Base-by-base conservation (phyloP, 2,329 filamentous ascomycete genomes). In the Aspergillus melleus region DNA sequence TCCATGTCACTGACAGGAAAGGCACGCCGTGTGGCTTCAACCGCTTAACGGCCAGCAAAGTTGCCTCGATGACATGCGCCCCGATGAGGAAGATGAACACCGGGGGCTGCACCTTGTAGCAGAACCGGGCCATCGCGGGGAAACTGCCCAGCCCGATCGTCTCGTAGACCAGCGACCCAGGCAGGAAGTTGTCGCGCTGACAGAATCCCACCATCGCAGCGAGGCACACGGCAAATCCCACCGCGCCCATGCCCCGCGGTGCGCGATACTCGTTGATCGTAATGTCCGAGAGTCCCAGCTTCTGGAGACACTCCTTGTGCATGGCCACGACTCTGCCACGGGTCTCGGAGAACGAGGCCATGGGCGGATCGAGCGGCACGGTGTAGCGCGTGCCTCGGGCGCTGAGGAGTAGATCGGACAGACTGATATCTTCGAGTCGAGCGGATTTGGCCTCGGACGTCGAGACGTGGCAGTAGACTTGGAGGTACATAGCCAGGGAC, bases 401-500 rank as follows among this genome's bases (percentile, higher is more conserved):
- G 60, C 85, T 85, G 57, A 94, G 81, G 39, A 80, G 84, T 77
- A 97, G 83, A 64, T 82, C 74, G 39, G 81, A 75, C 59, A 91
- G 82, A 32, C 82, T 81, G 62, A 96, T 80, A 72, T 92, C 88
- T 57, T 82, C 79, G 64, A 96, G 80, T 44, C 80, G 76, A 20
- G 90, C 86, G 20, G 80, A 78, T 59, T 84, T 78, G 53, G 88
- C 83, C 53, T 83, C 77, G 61, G 78, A 75, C 8, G 82, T 70
- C 16, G 87, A 83, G 49, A 91, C 79, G 16, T 80, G 75, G 72
- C 80, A 81, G 79, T 87, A 92, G 75, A 92, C 85, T 64, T 87
- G 87, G n/a, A 96, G 85, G 76, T 93, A 96, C 71, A 89, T 84
- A 59, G 84, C 79, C 53, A 96, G 86, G 59, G 91, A 91, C 67